phyloP scores from a whole-genome alignment of 202 grass and related monocot genomes.

The Zizania palustris region DNA sequence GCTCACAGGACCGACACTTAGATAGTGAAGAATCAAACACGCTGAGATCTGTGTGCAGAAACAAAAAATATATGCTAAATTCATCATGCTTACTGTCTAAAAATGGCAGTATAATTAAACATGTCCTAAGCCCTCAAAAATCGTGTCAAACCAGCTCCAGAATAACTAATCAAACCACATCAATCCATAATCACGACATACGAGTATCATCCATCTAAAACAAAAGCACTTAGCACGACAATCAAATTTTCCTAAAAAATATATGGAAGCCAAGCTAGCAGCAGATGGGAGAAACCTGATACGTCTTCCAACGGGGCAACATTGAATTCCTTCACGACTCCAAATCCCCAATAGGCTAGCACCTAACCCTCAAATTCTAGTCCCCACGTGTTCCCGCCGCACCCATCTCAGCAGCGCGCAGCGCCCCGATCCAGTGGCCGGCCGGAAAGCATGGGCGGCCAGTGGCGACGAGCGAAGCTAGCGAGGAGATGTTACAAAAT shows the following conservation, averaged over 20 bases:
- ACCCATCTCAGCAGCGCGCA: slow-evolving; percentile 3
- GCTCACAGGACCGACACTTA: slow-evolving; percentile 56
- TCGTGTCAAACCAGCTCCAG: neutral
- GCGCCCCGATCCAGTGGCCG: slow-evolving; percentile 28
- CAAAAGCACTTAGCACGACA: neutral
- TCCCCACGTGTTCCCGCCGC: slow-evolving; percentile 22
- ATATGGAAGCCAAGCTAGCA: slow-evolving; percentile 24
- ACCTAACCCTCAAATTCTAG: slow-evolving; percentile 36
- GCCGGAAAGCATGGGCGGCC: too few species aligned
- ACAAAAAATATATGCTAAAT: slow-evolving; percentile 27
- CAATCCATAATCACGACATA: neutral
- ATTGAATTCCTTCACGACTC: slow-evolving; percentile 3
- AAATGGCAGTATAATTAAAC: slow-evolving; percentile 29
- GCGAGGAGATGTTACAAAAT: too few species aligned
- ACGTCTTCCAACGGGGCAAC: slow-evolving; percentile 11
- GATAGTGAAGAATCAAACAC: slow-evolving; percentile 49
- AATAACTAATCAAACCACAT: neutral
- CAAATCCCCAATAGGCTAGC: slow-evolving; percentile 2
- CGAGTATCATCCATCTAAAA: neutral
- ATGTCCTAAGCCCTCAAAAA: slow-evolving; percentile 12
- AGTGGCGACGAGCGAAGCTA: too few species aligned
- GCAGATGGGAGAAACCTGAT: slow-evolving; percentile 9
- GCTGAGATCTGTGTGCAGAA: slow-evolving; percentile 33
- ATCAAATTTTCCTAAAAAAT: neutral
- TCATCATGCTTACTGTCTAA: slow-evolving; percentile 5